Conservation (phyloP, 1,284 basidiomycete genomes). For the Pholiota adiposa region DNA sequence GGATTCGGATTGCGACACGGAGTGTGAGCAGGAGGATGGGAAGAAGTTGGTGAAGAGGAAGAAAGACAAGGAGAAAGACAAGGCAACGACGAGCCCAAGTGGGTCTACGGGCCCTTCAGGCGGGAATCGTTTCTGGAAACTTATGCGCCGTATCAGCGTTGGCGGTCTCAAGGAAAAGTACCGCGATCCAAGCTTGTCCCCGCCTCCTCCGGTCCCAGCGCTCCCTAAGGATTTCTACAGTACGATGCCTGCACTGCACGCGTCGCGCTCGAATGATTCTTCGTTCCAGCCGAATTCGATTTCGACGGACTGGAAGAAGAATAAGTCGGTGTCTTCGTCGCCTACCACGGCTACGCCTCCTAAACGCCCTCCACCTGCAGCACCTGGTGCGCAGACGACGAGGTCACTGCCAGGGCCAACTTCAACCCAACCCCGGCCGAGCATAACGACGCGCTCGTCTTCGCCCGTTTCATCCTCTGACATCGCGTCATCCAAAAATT, state of each 20-base stretch:
- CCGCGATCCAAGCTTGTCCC: constrained; percentile 28
- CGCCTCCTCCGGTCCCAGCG: constrained; percentile 62
- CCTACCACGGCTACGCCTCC: not conserved
- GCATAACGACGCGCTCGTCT: constrained; percentile 47
- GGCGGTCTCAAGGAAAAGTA: constrained; percentile 66
- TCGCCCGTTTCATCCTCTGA: constrained; percentile 63
- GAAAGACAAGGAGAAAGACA: constrained; percentile 4
- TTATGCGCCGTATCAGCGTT: constrained; percentile 72
- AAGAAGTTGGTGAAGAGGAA: not conserved
- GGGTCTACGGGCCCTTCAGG: constrained; percentile 23
- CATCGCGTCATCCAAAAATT: constrained; percentile 56
- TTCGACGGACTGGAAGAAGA: not conserved
- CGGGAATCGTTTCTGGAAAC: constrained; percentile 58
- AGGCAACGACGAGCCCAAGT: constrained; percentile 19
- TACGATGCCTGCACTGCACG: constrained; percentile 2
- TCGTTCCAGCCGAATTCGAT: constrained; percentile 7
- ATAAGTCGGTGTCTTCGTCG: constrained; percentile 3
- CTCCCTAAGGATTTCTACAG: constrained; percentile 47
- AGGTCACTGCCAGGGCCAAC: constrained; percentile 15
- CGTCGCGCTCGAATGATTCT: constrained; percentile 17
- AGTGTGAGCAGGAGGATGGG: not conserved
- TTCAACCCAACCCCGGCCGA: constrained; percentile 42
- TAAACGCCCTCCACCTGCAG: not conserved
- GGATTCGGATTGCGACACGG: not conserved
- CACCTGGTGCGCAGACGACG: not conserved